Evolutionary conservation across 2,329 filamentous ascomycete genomes (phyloP).

Genomic region (Cladosporium colombiae): DNA sequence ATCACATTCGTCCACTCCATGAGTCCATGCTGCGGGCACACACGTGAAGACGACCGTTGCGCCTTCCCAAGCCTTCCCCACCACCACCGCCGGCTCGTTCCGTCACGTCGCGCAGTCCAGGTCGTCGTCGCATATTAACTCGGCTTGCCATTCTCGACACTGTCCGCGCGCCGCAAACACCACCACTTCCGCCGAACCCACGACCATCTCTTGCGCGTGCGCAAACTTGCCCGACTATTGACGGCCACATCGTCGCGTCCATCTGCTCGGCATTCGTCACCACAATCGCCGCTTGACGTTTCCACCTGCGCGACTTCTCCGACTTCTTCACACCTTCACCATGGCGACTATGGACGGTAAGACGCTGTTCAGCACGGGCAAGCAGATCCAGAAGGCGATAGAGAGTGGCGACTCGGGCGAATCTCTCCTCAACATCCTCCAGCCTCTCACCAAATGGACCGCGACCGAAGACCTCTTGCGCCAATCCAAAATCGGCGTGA

Average conservation of each 20-base stretch:
- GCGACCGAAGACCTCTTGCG: constrained; percentile 89
- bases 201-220: not conserved
- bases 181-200: not conserved
- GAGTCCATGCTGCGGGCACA: not conserved
- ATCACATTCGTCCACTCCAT: not conserved
- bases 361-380: constrained; percentile 75
- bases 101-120: not conserved
- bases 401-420: constrained; percentile 71
- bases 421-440: constrained; percentile 72
- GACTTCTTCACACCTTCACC: not conserved
- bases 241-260: not conserved
- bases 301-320: constrained; percentile 1
- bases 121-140: constrained; percentile 6
- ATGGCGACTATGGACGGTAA: constrained; percentile 69
- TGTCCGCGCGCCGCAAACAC: not conserved
- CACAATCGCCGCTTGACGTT: not conserved
- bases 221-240: not conserved
- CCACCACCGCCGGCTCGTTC: constrained; percentile 6
- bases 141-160: not conserved
- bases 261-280: not conserved
- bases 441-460: constrained; percentile 75
- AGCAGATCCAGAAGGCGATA: constrained; percentile 77
- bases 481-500: constrained; percentile 86
- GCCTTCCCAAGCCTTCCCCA: not conserved
- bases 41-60: constrained; percentile 10